These are phyloP conservation scores for Mycotypha africana DNA, from an alignment of 371 early-diverging fungal species.

Conservation along the genomic window DNA sequence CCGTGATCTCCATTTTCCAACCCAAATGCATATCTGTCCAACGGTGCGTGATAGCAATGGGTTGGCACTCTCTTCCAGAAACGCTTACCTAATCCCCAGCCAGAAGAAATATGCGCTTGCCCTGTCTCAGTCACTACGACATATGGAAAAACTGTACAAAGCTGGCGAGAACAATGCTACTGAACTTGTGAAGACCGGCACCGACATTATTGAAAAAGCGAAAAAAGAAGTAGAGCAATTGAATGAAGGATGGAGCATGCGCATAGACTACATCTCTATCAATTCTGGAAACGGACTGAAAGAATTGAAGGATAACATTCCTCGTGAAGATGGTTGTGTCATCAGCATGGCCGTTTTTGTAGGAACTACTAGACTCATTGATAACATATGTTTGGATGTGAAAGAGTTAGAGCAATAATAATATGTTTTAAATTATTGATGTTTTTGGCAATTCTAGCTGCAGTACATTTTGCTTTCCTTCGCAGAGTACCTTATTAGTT, in stretches of 20 bases:
- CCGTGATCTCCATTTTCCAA: conserved; percentile 77
- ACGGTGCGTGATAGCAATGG: conserved; percentile 84
- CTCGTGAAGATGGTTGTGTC: conserved; percentile 63
- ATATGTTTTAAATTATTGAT: too few relatives aligned
- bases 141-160: conserved; percentile 48
- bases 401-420: too few relatives aligned
- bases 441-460: too few relatives aligned
- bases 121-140: conserved; percentile 67
- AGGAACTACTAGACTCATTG: conserved; percentile 90
- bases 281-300: conserved; percentile 58
- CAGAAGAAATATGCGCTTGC: conserved; percentile 74
- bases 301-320: conserved; percentile 19
- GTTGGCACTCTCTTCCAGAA: conserved; percentile 88
- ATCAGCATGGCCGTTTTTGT: conserved; percentile 86
- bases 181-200: conserved; percentile 43
- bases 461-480: too few relatives aligned
- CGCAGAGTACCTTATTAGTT: too few relatives aligned
- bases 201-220: conserved; percentile 33
- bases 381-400: conserved; percentile 56
- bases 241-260: conserved; percentile 43
- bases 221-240: conserved; percentile 28
- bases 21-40: conserved; percentile 67
- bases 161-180: conserved; percentile 44
- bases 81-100: conserved; percentile 73
- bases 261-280: conserved; percentile 83